Conservation (phyloP, 1,139 yeast species). For the Cylindricascospora bacillispora region DNA sequence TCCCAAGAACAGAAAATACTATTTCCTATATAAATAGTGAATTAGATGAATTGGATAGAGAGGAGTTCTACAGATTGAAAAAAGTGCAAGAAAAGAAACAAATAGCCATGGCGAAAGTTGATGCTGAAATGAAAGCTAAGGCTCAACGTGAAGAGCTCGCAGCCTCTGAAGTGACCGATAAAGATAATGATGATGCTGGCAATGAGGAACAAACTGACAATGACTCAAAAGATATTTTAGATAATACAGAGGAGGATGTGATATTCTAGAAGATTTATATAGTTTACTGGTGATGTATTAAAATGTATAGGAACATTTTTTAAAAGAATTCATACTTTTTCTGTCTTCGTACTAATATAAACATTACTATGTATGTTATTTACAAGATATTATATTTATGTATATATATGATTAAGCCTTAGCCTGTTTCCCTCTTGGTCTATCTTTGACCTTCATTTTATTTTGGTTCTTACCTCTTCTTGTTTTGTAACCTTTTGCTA, state of each 20-base stretch:
- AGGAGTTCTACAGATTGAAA: conserved; percentile 90
- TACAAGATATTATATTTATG: too few relatives aligned
- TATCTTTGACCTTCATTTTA: conserved; percentile 73
- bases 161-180: conserved; percentile 4
- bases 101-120: conserved; percentile 30
- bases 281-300: too few relatives aligned
- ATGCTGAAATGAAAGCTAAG: conserved; percentile 24
- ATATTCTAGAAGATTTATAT: conserved; percentile 32
- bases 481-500: conserved; percentile 88
- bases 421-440: conserved; percentile 44
- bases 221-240: conserved; percentile 23
- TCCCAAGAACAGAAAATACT: conserved; percentile 95
- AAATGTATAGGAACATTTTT: too few relatives aligned
- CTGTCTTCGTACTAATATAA: too few relatives aligned
- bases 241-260: conserved; percentile 37
- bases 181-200: conserved; percentile 12
- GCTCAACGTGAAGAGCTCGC: conserved; percentile 6
- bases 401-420: not conserved
- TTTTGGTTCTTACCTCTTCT: conserved; percentile 81
- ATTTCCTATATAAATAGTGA: conserved; percentile 89
- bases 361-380: too few relatives aligned
- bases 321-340: too few relatives aligned
- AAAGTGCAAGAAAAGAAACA: conserved; percentile 94
- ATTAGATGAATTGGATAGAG: conserved; percentile 94
- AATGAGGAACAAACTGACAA: too few relatives aligned